Conservation (phyloP, 1,284 basidiomycete species). For the Thelephora terrestris region DNA sequence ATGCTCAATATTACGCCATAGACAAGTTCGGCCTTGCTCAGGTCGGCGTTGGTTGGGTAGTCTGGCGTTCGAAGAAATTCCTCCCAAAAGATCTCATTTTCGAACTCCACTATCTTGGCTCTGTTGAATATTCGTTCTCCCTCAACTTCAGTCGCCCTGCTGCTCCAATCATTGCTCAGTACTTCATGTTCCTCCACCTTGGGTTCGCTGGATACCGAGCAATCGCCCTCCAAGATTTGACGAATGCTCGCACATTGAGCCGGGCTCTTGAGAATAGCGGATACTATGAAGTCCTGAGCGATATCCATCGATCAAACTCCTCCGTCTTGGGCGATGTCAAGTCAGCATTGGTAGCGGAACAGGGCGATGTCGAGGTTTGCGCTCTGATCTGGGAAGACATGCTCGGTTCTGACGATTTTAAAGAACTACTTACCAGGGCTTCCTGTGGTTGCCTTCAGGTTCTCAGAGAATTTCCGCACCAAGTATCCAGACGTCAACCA, state of each 20-base stretch:
- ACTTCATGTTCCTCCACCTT: constrained; percentile 85
- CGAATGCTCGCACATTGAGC: constrained; percentile 79
- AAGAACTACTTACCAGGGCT: constrained; percentile 70
- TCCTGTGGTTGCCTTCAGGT: constrained; percentile 88
- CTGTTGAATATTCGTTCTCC: constrained; percentile 69
- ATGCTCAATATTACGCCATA: background rate
- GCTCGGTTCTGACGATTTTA: constrained; percentile 2
- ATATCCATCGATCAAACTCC: constrained; percentile 44
- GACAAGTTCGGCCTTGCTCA: constrained; percentile 84
- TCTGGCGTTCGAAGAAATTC: constrained; percentile 70
- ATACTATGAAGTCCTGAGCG: constrained; percentile 67
- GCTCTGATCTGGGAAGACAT: background rate
- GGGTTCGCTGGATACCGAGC: constrained; percentile 76
- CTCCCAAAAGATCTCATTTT: constrained; percentile 89
- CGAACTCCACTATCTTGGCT: constrained; percentile 74
- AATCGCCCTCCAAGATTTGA: constrained; percentile 67
- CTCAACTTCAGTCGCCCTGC: constrained; percentile 93
- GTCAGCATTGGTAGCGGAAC: constrained; percentile 29
- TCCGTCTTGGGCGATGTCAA: constrained; percentile 27
- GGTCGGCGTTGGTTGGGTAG: constrained; percentile 84
- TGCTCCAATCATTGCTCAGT: constrained; percentile 84
- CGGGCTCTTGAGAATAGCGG: constrained; percentile 78
- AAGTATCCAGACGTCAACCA: constrained; percentile 73
- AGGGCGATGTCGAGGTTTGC: constrained; percentile 46
- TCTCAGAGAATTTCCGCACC: constrained; percentile 68